Percentiles rank a stretch among this genome's conserved stretches.
phyloP scores from a whole-genome alignment of 495 filamentous ascomycete genomes.

The Penicillium roqueforti region DNA sequence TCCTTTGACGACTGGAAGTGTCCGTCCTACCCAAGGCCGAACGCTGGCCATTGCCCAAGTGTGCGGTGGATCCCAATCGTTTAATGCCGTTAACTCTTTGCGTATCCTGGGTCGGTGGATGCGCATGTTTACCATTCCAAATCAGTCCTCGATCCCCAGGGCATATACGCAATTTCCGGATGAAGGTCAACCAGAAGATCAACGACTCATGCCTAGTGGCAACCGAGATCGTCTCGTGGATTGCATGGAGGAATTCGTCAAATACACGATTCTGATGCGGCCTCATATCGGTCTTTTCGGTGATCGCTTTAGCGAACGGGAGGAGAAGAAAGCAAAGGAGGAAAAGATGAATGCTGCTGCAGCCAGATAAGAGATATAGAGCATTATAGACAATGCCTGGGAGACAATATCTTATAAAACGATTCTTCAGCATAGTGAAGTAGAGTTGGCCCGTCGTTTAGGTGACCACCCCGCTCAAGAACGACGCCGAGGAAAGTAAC shows the following conservation, averaged over 20 bases:
- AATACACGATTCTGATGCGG: slow-evolving; percentile 65
- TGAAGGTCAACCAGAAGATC: slow-evolving; percentile 47
- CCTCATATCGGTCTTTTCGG: slow-evolving; percentile 58
- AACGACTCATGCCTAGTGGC: slow-evolving; percentile 54
- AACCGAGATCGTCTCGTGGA: slow-evolving; percentile 67
- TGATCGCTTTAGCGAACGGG: slow-evolving; percentile 61
- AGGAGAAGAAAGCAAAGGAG: slow-evolving; percentile 25
- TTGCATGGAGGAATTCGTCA: slow-evolving; percentile 76
- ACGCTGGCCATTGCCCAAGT: slow-evolving; percentile 65
- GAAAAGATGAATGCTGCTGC: slow-evolving; percentile 1
- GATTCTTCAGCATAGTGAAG: background rate
- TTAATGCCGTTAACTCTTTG: slow-evolving; percentile 68
- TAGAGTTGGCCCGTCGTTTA: no score
- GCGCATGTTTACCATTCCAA: slow-evolving; percentile 72
- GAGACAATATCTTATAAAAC: background rate
- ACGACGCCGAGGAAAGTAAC: no score
- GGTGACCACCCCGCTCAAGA: no score
- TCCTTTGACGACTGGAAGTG: slow-evolving; percentile 56
- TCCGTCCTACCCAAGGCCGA: slow-evolving; percentile 66
- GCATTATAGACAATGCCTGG: background rate
- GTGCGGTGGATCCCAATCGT: slow-evolving; percentile 63
- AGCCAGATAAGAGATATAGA: background rate
- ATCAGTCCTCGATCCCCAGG: slow-evolving; percentile 62
- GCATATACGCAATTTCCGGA: slow-evolving; percentile 64
- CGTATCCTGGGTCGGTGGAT: slow-evolving; percentile 71